A percentile compares a stretch with the other conserved stretches of the same genome.
These are phyloP conservation scores for Phaeoacremonium minimum DNA, from an alignment of 2,329 filamentous ascomycete genomes.

Conservation along the genomic window DNA sequence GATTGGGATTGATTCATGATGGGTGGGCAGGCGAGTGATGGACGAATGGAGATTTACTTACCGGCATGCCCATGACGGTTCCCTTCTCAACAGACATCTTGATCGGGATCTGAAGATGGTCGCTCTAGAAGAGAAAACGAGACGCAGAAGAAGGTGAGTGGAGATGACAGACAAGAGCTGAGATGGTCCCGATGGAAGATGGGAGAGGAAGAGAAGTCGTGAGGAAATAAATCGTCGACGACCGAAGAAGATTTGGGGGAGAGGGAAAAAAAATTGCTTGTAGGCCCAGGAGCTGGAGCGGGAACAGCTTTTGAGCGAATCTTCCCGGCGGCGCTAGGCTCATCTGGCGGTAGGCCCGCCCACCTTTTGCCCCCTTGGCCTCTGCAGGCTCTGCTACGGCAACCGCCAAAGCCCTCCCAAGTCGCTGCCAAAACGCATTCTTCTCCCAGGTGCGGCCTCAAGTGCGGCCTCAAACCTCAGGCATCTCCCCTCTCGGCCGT, in stretches of 20 bases:
- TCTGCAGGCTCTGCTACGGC: conserved; percentile 7
- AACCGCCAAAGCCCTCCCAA: too few species aligned
- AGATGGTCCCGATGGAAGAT: conserved; percentile 12
- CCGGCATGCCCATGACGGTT: conserved; percentile 63
- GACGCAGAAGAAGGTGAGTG: too few species aligned
- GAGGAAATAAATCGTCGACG: conserved; percentile 38
- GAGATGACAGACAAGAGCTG: conserved; percentile 47
- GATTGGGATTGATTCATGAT: conserved; percentile 10
- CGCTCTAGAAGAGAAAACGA: conserved; percentile 48
- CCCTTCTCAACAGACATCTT: conserved; percentile 53
- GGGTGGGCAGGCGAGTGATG: conserved; percentile 6
- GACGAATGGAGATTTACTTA: conserved; percentile 35
- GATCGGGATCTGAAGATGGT: conserved; percentile 39
- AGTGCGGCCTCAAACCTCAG: too few species aligned
- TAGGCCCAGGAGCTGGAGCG: too few species aligned
- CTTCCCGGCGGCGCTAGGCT: conserved; percentile 37
- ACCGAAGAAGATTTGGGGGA: conserved; percentile 37
- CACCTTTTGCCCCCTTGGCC: too few species aligned
- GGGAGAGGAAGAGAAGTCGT: conserved; percentile 19
- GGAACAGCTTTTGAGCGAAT: conserved; percentile 50
- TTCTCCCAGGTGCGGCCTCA: too few species aligned
- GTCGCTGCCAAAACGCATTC: too few species aligned
- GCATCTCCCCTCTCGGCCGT: too few species aligned
- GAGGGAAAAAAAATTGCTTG: conserved; percentile 48
- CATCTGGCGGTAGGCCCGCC: conserved; percentile 2